Percentiles rank a stretch among this genome's conserved stretches.
phyloP scores from a whole-genome alignment of 495 filamentous ascomycete species.

The Recurvomyces mirabilis region DNA sequence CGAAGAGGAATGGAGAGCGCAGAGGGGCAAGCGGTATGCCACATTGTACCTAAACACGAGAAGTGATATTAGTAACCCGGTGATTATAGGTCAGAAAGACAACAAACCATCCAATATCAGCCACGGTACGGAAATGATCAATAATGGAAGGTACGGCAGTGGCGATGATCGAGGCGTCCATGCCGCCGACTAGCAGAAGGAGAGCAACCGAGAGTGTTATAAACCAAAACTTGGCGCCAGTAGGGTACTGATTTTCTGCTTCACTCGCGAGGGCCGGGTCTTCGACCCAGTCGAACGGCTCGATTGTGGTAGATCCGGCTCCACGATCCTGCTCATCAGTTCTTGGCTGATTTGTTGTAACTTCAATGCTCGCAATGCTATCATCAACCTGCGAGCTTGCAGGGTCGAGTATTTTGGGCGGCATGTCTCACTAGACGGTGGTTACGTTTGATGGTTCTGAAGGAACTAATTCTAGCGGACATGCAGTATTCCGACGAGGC shows the following conservation, averaged over 20 bases:
- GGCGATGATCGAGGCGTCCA: constrained; percentile 12
- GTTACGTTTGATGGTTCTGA: no score
- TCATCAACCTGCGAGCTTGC: no score
- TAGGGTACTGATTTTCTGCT: constrained; percentile 10
- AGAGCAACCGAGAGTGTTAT: neutral
- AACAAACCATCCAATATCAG: constrained; percentile 12
- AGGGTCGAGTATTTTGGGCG: no score
- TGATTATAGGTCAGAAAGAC: neutral
- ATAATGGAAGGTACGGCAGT: constrained; percentile 16
- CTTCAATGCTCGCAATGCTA: no score
- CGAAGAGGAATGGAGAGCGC: constrained; percentile 21
- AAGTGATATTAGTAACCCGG: neutral
- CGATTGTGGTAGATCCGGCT: no score
- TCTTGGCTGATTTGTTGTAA: no score
- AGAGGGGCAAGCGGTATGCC: constrained; percentile 13
- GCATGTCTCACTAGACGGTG: no score
- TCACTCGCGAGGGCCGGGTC: constrained; percentile 24
- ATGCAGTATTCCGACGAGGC: no score
- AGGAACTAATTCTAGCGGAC: no score
- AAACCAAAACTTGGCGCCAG: constrained; percentile 2
- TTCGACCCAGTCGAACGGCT: neutral
- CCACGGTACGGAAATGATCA: constrained; percentile 17
- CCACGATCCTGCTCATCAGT: no score
- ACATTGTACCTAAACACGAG: constrained; percentile 8
- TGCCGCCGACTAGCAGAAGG: constrained; percentile 5